Percentiles rank a stretch among this genome's conserved stretches.
These are phyloP conservation scores for Escovopsis sp. DNA, from an alignment of 2,329 filamentous ascomycete genomes.

Conservation along the genomic window DNA sequence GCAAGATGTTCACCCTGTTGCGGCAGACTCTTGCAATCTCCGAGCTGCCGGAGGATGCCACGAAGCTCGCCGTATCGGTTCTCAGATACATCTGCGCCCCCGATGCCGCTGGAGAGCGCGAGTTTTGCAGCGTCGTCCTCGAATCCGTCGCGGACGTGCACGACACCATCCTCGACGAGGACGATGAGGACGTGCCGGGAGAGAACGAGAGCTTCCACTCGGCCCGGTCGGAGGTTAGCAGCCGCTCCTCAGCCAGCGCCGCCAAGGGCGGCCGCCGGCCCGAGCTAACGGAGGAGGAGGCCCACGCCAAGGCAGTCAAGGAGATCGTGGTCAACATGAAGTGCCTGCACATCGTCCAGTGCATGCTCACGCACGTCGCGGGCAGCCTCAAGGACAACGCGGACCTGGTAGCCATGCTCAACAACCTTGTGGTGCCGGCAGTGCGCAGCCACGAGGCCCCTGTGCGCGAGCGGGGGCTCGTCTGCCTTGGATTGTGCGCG, in stretches of 20 bases:
- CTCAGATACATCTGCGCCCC: slow-evolving; percentile 70
- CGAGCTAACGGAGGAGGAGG: slow-evolving; percentile 46
- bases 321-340: slow-evolving; percentile 98
- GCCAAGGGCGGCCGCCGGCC: slow-evolving; percentile 25
- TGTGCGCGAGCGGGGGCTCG: slow-evolving; percentile 75
- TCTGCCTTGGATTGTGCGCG: slow-evolving; percentile 82
- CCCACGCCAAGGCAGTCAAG: slow-evolving; percentile 59
- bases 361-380: slow-evolving; percentile 87
- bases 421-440: slow-evolving; percentile 89
- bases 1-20: slow-evolving; percentile 89
- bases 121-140: slow-evolving; percentile 72
- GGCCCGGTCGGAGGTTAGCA: slow-evolving; percentile 70
- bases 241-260: slow-evolving; percentile 37
- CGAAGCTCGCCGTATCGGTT: slow-evolving; percentile 71
- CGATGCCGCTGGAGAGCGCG: slow-evolving; percentile 57
- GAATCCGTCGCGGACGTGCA: slow-evolving; percentile 95
- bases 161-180: slow-evolving; percentile 73
- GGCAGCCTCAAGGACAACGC: slow-evolving; percentile 79
- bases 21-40: slow-evolving; percentile 73
- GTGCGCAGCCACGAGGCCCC: slow-evolving; percentile 87
- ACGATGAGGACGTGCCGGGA: slow-evolving; percentile 30
- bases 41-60: slow-evolving; percentile 82
- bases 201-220: slow-evolving; percentile 75
- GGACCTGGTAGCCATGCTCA: slow-evolving; percentile 91
- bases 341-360: slow-evolving; percentile 91